Conservation (phyloP, 1,284 basidiomycete genomes). For the Chiua sp. region DNA sequence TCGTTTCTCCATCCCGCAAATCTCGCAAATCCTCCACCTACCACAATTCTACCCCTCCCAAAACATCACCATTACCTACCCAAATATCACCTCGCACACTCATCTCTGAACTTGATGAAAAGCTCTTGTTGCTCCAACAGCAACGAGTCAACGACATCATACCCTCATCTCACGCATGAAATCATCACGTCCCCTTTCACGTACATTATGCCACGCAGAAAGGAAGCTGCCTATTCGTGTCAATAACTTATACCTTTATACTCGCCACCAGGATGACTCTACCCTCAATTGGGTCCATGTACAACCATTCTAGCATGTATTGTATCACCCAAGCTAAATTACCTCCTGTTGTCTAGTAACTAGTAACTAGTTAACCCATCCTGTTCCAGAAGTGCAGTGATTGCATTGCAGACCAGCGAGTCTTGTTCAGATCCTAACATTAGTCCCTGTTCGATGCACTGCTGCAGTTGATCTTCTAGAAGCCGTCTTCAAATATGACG, state of each 20-base stretch:
- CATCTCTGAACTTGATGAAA: constrained; percentile 26
- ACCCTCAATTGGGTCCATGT: too few relatives aligned
- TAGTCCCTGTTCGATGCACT: constrained; percentile 58
- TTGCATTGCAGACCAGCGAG: constrained; percentile 69
- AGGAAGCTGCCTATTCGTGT: neutral
- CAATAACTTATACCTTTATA: constrained; percentile 20
- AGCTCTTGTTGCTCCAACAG: constrained; percentile 23
- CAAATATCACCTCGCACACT: constrained; percentile 26
- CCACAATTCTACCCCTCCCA: neutral
- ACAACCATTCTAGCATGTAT: constrained; percentile 11
- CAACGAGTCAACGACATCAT: constrained; percentile 4
- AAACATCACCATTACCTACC: neutral
- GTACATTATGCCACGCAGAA: constrained; percentile 1
- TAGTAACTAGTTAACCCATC: constrained; percentile 53
- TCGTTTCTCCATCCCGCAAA: neutral
- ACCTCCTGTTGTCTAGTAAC: constrained; percentile 1
- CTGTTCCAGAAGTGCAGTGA: constrained; percentile 68
- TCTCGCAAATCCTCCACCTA: constrained; percentile 1
- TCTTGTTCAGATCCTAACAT: constrained; percentile 53
- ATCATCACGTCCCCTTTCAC: neutral
- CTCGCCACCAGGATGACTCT: neutral
- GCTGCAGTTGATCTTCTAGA: constrained; percentile 72
- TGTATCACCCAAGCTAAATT: neutral
- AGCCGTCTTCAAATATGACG: constrained; percentile 51
- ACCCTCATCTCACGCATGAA: neutral